Percentiles rank a stretch among this genome's conserved stretches.
Conservation (phyloP, 1,139 yeast species). For the Wickerhamomyces sp. region DNA sequence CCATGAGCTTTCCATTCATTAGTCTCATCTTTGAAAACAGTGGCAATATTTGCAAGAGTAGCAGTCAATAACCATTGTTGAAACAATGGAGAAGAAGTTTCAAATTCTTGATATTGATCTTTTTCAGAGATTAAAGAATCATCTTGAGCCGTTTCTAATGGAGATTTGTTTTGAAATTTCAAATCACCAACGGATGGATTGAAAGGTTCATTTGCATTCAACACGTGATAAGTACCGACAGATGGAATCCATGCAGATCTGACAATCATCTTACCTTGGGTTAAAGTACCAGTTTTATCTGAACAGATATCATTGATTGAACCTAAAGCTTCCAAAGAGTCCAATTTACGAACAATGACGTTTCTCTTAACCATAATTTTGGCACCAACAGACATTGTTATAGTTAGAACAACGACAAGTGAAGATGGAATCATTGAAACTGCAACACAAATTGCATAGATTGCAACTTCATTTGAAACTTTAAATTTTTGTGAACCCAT, state of each 20-base stretch:
- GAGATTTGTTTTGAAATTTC: constrained; percentile 37
- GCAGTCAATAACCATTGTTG: constrained; percentile 53
- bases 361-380: constrained; percentile 68
- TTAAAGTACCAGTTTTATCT: constrained; percentile 78
- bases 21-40: constrained; percentile 37
- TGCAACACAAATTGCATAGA: constrained; percentile 80
- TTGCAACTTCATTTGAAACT: constrained; percentile 68
- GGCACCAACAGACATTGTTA: constrained; percentile 85
- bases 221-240: constrained; percentile 60
- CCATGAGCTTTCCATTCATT: constrained; percentile 71
- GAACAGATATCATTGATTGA: constrained; percentile 80
- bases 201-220: constrained; percentile 60
- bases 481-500: constrained; percentile 72
- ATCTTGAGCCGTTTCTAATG: constrained; percentile 30
- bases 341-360: constrained; percentile 74
- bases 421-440: constrained; percentile 83
- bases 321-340: constrained; percentile 75
- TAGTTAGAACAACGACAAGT: constrained; percentile 72
- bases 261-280: constrained; percentile 77
- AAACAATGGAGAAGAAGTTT: constrained; percentile 28
- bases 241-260: constrained; percentile 74
- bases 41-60: constrained; percentile 70
- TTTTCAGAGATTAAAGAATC: constrained; percentile 33
- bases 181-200: constrained; percentile 67
- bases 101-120: constrained; percentile 18